These are phyloP conservation scores for Spathaspora arborariae DNA, from an alignment of 805 yeast genomes.

Conservation along the genomic window DNA sequence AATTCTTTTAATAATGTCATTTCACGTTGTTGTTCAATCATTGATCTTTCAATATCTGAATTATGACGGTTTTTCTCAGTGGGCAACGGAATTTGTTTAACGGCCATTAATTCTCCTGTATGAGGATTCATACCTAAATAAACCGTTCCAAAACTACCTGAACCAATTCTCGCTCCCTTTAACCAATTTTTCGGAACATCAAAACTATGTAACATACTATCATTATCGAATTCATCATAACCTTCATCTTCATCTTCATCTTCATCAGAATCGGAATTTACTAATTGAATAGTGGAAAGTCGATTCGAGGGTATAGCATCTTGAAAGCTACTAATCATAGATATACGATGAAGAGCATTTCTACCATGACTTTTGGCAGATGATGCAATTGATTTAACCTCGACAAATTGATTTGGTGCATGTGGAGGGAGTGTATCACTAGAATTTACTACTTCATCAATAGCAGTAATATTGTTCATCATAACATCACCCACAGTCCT, in stretches of 20 bases:
- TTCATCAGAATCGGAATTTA: slow-evolving; percentile 38
- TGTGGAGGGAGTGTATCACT: slow-evolving; percentile 20
- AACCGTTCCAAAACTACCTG: slow-evolving; percentile 93
- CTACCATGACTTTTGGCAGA: slow-evolving; percentile 1
- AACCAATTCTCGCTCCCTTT: slow-evolving; percentile 88
- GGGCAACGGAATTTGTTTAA: slow-evolving; percentile 83
- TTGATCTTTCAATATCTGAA: slow-evolving; percentile 32
- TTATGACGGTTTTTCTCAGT: slow-evolving; percentile 22
- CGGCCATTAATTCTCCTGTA: slow-evolving; percentile 96
- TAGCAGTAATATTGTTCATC: slow-evolving; percentile 52
- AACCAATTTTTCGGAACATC: slow-evolving; percentile 74
- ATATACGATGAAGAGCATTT: slow-evolving; percentile 6
- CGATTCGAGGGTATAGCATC: slow-evolving; percentile 30
- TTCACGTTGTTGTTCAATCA: slow-evolving; percentile 83
- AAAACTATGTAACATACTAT: slow-evolving; percentile 1
- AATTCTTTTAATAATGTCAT: slow-evolving; percentile 72
- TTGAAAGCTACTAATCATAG: slow-evolving; percentile 13
- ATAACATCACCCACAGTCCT: slow-evolving; percentile 65
- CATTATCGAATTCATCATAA: slow-evolving; percentile 15
- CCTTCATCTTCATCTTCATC: slow-evolving; percentile 41
- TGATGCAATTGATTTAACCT: slow-evolving; percentile 16
- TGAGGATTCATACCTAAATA: slow-evolving; percentile 86
- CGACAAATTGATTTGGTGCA: slow-evolving; percentile 6
- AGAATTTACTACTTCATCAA: slow-evolving; percentile 41
- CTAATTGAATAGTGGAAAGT: slow-evolving; percentile 45